Conservation (phyloP, 2,329 filamentous ascomycete genomes). For the Colletotrichum agaves region DNA sequence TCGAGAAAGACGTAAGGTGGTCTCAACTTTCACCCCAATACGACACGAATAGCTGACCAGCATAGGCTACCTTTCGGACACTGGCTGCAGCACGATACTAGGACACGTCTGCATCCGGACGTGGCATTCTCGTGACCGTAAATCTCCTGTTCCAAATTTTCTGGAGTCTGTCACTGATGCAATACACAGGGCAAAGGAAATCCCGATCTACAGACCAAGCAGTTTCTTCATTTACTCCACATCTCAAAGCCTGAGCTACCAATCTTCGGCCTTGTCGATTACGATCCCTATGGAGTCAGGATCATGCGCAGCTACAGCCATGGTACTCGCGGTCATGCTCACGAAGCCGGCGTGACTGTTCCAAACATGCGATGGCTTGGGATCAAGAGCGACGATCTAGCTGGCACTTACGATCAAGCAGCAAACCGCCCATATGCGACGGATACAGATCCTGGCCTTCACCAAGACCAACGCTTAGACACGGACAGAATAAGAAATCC, state of each 20-base stretch:
- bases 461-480: neutral
- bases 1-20: conserved; percentile 85
- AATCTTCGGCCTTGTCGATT: conserved; percentile 76
- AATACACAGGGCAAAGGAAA: conserved; percentile 79
- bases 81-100: conserved; percentile 69
- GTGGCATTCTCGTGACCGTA: conserved; percentile 78
- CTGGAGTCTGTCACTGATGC: neutral
- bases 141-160: conserved; percentile 12
- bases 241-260: conserved; percentile 59
- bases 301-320: conserved; percentile 80
- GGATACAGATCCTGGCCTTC: neutral
- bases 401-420: conserved; percentile 8
- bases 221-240: conserved; percentile 69
- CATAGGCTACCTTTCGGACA: conserved; percentile 78
- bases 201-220: conserved; percentile 77
- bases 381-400: conserved; percentile 57
- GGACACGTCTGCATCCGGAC: conserved; percentile 56
- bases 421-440: neutral
- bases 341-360: conserved; percentile 65
- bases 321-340: conserved; percentile 70
- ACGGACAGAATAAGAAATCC: neutral
- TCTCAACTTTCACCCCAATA: conserved; percentile 4
- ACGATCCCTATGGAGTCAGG: conserved; percentile 79
- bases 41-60: conserved; percentile 33
- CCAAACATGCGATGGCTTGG: conserved; percentile 73